Base-by-base conservation (phyloP, 2,329 filamentous ascomycete species). In the Sporothrix phasma region DNA sequence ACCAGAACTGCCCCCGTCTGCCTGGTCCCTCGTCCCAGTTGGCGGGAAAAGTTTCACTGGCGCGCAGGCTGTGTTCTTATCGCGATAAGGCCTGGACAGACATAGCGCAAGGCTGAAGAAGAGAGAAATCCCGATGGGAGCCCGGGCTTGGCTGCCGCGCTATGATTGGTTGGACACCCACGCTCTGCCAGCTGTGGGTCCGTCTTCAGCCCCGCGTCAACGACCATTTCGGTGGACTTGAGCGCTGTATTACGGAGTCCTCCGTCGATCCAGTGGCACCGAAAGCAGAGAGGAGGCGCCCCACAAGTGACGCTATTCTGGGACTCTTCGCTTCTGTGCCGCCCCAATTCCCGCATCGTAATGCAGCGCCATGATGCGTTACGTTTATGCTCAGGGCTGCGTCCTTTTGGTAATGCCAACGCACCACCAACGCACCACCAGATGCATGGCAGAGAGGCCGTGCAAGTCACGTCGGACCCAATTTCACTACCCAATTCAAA, bases 51-150 rank as follows among this genome's bases (percentile, higher is more conserved):
- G 56, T 61, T 54, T 43, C 34, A 56, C 22, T 29, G 54, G 34
- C 17, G 46, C n/a, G n/a, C n/a, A n/a, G n/a, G 26, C 15, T 31
- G n/a, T 6, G 13, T 59, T 13, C 54, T 66, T 67, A 67, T 67
- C 65, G 58, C 60, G 66, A 67, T 67, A 67, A 66, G 54, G 3
- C 15, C 2, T 5, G 1, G 39, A 17, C 17, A 22, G 11, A 8
- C 45, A 15, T 66, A 67, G 66, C 51, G 53, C 65, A 61, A 67
- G 66, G 66, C 66, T 67, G 66, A 66, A 34, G 39, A 45, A 3
- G 3, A 6, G 7, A n/a, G 13, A 56, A 54, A 56, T 4, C 13
- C 51, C 31, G 51, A 37, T 17, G 46, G 24, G 24, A 24, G 4
- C 26, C 34, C 8, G 29, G 10, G 8, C 31, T 47, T 43, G 34